Evolutionary conservation across 2,329 filamentous ascomycete species (phyloP).

Genomic region (Cytospora mali): DNA sequence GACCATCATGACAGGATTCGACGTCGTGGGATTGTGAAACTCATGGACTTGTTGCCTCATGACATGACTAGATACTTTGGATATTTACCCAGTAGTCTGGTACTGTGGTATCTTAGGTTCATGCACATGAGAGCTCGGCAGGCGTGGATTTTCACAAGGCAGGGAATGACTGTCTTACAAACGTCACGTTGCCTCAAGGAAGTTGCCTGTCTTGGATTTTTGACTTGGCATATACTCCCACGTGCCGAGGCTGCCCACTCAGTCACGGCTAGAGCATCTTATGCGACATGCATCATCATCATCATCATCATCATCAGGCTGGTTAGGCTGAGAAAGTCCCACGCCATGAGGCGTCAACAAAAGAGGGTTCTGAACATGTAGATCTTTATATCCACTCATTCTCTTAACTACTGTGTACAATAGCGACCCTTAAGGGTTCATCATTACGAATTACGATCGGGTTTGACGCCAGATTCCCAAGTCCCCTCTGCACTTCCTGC

Average conservation of each 20-base stretch:
- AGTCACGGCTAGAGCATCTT: background rate
- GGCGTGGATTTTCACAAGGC: background rate
- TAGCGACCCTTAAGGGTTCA: background rate
- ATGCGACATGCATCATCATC: background rate
- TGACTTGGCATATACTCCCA: too few relatives aligned
- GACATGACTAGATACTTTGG: background rate
- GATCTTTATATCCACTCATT: constrained; percentile 9
- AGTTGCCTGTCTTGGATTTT: background rate
- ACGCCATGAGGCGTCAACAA: constrained; percentile 5
- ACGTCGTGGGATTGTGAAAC: background rate
- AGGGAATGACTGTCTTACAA: background rate
- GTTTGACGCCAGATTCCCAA: background rate
- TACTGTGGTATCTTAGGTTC: background rate
- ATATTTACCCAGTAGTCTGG: background rate
- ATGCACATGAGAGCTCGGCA: background rate
- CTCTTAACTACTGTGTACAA: constrained; percentile 4
- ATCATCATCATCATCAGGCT: background rate
- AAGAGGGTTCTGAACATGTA: constrained; percentile 24
- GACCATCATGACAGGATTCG: background rate
- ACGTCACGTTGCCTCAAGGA: background rate
- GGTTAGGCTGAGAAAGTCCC: constrained; percentile 1
- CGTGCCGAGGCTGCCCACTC: background rate
- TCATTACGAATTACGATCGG: constrained; percentile 5
- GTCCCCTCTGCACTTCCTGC: background rate
- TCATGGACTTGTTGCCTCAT: background rate